Evolutionary conservation across 2,329 filamentous ascomycete species (phyloP).

Genomic region (Trichoderma guizhouense): DNA sequence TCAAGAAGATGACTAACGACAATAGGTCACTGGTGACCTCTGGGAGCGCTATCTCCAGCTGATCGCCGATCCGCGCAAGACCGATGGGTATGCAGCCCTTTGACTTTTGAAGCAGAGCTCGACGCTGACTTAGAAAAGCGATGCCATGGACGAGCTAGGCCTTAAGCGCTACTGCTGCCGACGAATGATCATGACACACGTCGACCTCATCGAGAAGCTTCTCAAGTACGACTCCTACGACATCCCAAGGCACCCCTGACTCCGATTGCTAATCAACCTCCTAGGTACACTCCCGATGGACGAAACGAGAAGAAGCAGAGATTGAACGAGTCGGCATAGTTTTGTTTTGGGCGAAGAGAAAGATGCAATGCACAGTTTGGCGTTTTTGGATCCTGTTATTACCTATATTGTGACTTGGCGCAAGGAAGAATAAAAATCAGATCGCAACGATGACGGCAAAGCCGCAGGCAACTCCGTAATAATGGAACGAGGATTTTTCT

Average conservation of each 20-base stretch:
- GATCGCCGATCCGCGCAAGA: conserved; percentile 68
- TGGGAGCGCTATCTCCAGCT: conserved; percentile 95
- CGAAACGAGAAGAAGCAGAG: conserved; percentile 59
- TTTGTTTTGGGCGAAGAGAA: conserved; percentile 14
- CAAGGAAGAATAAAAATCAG: conserved; percentile 24
- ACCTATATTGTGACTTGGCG: conserved; percentile 27
- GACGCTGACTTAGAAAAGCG: conserved; percentile 50
- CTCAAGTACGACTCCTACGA: conserved; percentile 65
- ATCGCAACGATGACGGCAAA: conserved; percentile 7
- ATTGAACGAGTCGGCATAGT: conserved; percentile 36
- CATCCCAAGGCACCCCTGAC: background rate
- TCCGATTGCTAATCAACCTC: conserved; percentile 3
- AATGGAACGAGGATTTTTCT: conserved; percentile 5
- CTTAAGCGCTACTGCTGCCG: conserved; percentile 97
- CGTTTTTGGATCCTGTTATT: conserved; percentile 30
- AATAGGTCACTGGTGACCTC: conserved; percentile 88
- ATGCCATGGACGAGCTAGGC: conserved; percentile 92
- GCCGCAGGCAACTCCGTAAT: background rate
- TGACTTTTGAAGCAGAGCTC: background rate
- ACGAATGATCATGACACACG: conserved; percentile 99
- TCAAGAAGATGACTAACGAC: conserved; percentile 27
- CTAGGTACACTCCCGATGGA: conserved; percentile 59
- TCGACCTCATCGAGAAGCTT: conserved; percentile 97
- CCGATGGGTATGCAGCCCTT: conserved; percentile 59
- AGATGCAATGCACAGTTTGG: conserved; percentile 30